phyloP scores from a whole-genome alignment of 768 basidiomycete species.

The Chalciporus piperatus region DNA sequence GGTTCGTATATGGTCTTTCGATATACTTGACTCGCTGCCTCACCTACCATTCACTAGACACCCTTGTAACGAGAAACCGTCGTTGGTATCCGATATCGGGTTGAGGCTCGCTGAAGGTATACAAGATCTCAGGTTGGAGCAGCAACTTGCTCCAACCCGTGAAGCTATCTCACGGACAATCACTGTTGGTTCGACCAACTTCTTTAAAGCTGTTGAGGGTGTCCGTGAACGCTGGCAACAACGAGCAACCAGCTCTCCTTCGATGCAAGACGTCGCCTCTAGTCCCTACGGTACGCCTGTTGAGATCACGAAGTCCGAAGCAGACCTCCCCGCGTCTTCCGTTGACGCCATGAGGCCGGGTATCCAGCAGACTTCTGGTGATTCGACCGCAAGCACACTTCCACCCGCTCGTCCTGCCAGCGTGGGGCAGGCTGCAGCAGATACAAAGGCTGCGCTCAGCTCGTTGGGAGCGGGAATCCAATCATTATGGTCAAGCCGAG shows the following conservation, averaged over 20 bases:
- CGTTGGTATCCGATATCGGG: conserved; percentile 87
- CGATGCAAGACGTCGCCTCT: conserved; percentile 21
- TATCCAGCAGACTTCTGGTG: conserved; percentile 23
- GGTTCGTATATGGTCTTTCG: conserved; percentile 43
- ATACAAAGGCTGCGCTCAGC: conserved; percentile 34
- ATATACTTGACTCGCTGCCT: conserved; percentile 1
- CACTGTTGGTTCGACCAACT: conserved; percentile 67
- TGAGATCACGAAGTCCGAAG: conserved; percentile 31
- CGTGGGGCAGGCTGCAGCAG: conserved; percentile 31
- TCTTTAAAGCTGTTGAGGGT: conserved; percentile 90
- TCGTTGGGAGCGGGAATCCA: conserved; percentile 47
- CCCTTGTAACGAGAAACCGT: conserved; percentile 89
- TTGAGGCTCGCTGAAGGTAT: conserved; percentile 90
- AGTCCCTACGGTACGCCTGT: conserved; percentile 22
- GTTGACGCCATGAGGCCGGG: conserved; percentile 16
- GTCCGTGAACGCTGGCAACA: conserved; percentile 73
- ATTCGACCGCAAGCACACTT: conserved; percentile 17
- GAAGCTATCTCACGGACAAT: conserved; percentile 84
- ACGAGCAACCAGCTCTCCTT: conserved; percentile 30
- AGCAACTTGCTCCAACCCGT: conserved; percentile 89
- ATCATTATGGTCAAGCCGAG: conserved; percentile 43
- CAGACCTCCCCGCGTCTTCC: conserved; percentile 8
- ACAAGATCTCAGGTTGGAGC: conserved; percentile 89
- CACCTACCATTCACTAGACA: conserved; percentile 50
- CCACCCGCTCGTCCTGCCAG: conserved; percentile 24